A percentile compares a stretch with the other conserved stretches of the same genome.
phyloP scores from a whole-genome alignment of 1,284 basidiomycete genomes.

The Cryptococcus wingfieldii region DNA sequence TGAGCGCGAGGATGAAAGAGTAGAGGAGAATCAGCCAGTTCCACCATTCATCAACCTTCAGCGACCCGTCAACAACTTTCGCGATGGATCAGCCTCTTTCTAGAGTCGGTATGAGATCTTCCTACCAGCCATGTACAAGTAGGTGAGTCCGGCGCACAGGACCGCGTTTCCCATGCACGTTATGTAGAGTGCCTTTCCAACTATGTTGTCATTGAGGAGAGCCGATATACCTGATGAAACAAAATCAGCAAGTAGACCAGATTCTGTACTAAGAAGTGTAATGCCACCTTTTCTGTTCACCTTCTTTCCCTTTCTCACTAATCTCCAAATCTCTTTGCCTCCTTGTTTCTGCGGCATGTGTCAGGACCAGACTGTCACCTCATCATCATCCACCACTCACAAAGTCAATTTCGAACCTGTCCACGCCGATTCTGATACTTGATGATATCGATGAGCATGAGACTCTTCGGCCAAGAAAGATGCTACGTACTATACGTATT shows the following conservation, averaged over 20 bases:
- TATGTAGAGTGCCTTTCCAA: slow-evolving; percentile 1
- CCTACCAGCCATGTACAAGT: slow-evolving; percentile 5
- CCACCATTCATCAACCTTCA: slow-evolving; percentile 9
- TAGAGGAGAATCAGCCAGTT: slow-evolving; percentile 13
- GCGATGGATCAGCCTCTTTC: neutral
- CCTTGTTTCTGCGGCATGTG: neutral
- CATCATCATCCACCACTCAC: neutral
- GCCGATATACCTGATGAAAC: slow-evolving; percentile 2
- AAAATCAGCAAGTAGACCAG: neutral
- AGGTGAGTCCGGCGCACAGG: slow-evolving; percentile 3
- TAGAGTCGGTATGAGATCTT: neutral
- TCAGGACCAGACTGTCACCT: neutral
- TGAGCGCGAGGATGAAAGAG: slow-evolving; percentile 10
- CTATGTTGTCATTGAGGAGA: slow-evolving; percentile 6
- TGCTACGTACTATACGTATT: slow-evolving; percentile 12
- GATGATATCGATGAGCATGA: neutral
- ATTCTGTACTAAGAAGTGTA: neutral
- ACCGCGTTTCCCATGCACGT: slow-evolving; percentile 9
- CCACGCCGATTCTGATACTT: slow-evolving; percentile 7
- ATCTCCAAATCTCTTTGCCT: slow-evolving; percentile 2
- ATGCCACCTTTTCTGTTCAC: neutral
- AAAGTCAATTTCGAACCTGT: slow-evolving; percentile 3
- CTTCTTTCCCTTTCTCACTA: neutral
- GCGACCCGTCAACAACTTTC: slow-evolving; percentile 3
- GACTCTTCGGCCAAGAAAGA: neutral